These are phyloP conservation scores for Chondrus crispus DNA, from an alignment of 23 red algal species.

Conservation along the genomic window DNA sequence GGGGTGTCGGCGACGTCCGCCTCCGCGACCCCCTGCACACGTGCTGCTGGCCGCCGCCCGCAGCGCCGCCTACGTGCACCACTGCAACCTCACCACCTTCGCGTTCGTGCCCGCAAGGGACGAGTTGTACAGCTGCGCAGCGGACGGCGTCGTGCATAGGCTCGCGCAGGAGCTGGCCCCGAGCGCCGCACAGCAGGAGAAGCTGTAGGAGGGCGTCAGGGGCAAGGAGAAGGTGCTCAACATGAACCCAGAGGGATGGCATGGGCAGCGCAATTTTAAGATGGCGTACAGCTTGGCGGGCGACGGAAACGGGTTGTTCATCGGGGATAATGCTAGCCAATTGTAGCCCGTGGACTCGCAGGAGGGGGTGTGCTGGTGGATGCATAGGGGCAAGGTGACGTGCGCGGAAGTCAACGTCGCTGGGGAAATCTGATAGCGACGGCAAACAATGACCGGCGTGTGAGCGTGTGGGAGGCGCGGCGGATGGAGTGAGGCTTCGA, in stretches of 20 bases:
- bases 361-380: background rate
- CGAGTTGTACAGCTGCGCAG: slow-evolving; percentile 11
- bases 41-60: background rate
- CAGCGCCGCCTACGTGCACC: background rate
- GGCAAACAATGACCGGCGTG: slow-evolving; percentile 60
- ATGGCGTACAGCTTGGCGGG: slow-evolving; percentile 63
- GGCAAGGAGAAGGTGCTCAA: slow-evolving; percentile 8
- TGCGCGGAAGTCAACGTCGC: slow-evolving; percentile 43
- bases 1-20: background rate
- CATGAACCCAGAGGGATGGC: slow-evolving; percentile 61
- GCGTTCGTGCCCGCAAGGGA: slow-evolving; percentile 14
- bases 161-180: background rate
- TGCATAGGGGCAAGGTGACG: slow-evolving; percentile 61
- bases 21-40: too few species aligned
- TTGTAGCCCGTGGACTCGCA: slow-evolving; percentile 44
- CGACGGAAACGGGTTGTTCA: slow-evolving; percentile 11
- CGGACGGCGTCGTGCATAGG: slow-evolving; percentile 2
- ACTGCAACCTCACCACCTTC: slow-evolving; percentile 62
- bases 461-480: slow-evolving; percentile 79
- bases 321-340: slow-evolving; percentile 36
- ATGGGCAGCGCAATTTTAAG: background rate
- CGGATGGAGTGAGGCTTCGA: slow-evolving; percentile 23
- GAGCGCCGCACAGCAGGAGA: background rate
- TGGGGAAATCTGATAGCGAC: slow-evolving; percentile 46
- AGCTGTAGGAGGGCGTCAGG: background rate